Percentiles rank a stretch among this genome's conserved stretches.
Evolutionary conservation across 2,329 filamentous ascomycete species (phyloP).

Genomic region (Chrysoporthe puriensis): DNA sequence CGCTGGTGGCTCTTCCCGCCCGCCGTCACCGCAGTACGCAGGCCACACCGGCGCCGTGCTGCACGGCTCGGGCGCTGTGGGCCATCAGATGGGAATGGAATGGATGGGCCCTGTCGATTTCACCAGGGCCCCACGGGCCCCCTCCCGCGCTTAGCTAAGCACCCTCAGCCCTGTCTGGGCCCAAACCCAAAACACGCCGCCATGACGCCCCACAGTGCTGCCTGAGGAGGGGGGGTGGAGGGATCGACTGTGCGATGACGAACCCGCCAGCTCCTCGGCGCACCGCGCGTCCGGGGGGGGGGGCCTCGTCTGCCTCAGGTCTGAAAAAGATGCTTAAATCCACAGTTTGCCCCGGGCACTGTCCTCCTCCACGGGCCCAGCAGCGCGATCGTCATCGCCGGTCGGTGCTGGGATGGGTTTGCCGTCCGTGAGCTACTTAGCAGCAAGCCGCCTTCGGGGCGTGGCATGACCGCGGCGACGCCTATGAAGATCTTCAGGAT

Average conservation of each 20-base stretch:
- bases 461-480: neutral
- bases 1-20: neutral
- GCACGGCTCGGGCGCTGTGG: too few species aligned
- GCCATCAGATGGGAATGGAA: too few species aligned
- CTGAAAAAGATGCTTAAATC: constrained; percentile 22
- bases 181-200: constrained; percentile 2
- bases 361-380: neutral
- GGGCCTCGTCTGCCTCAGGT: constrained; percentile 16
- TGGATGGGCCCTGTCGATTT: too few species aligned
- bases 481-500: neutral
- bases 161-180: neutral
- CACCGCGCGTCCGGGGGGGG: constrained; percentile 14
- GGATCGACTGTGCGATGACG: constrained; percentile 22
- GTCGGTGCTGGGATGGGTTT: neutral
- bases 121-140: neutral
- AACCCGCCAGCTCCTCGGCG: constrained; percentile 17
- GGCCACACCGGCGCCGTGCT: too few species aligned
- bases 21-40: too few species aligned
- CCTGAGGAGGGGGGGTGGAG: neutral
- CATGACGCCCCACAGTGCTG: constrained; percentile 17
- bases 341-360: constrained; percentile 6
- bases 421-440: neutral
- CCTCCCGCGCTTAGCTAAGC: neutral
- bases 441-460: neutral
- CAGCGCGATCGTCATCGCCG: too few species aligned